Conservation (phyloP, 2,329 filamentous ascomycete genomes). For the Fusarium sp. region DNA sequence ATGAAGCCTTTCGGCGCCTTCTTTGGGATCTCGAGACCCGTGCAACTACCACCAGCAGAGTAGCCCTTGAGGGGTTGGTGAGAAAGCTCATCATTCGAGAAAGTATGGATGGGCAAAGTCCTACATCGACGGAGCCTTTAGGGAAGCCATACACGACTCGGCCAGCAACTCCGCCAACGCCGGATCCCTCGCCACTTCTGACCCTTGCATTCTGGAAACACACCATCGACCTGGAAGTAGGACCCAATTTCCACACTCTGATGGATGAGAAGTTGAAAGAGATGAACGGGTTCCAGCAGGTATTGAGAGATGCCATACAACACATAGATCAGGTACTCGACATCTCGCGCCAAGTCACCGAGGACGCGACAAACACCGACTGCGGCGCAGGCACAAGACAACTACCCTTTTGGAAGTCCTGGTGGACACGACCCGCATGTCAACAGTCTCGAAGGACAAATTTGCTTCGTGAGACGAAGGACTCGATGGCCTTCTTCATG, state of each 20-base stretch:
- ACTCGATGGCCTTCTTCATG: no score
- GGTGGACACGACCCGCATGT: no score
- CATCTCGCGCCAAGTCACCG: not conserved
- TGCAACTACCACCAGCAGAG: not conserved
- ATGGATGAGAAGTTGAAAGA: not conserved
- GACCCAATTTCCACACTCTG: not conserved
- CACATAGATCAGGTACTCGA: not conserved
- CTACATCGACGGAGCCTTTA: not conserved
- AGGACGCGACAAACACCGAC: no score
- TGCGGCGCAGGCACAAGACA: no score
- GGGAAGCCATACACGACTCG: not conserved
- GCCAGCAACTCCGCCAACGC: not conserved
- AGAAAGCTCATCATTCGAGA: not conserved
- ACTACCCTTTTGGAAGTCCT: no score
- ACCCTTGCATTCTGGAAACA: not conserved
- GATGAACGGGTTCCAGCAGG: not conserved
- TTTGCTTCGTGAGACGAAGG: no score
- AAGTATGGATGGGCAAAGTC: not conserved
- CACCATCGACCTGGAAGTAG: not conserved
- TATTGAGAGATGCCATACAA: not conserved
- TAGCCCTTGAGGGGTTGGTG: not conserved
- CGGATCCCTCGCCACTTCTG: not conserved
- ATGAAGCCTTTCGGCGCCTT: not conserved
- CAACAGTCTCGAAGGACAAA: no score
- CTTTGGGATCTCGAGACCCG: not conserved